Base-by-base conservation (phyloP, 1,284 basidiomycete genomes). In the Waitea zeae region DNA sequence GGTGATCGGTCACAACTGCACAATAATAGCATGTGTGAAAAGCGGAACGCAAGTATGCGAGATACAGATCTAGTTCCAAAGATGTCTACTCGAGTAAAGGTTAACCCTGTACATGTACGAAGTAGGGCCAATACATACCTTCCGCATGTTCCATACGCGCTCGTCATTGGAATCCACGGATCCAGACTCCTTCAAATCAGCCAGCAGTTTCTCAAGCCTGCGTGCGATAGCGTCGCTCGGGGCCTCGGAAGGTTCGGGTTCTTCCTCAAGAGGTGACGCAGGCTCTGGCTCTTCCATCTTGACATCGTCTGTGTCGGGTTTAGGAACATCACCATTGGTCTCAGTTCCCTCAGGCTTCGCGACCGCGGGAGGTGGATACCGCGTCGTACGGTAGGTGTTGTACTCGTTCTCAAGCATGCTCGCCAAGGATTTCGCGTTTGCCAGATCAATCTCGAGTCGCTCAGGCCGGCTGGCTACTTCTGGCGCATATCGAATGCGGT, bases 1-100 rank as follows among this genome's bases (percentile, higher is more conserved):
- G 59, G 62, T 89, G 88, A 58, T 92, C 81, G 51, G 77, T 81
- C 44, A 84, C 71, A 51, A 87, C 77, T 46, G 83, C 77, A 62
- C 90, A 96, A 60, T 96, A 96, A 59, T 90, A 96, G 68, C 92
- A 92, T 49, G 82, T 77, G 67, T 86, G 69, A 58, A 81, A 88
- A 35, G 78, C 82, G 50, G 70, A 65, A 46, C 87, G 79, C 48
- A 90, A 60, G 56, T 88, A 88, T 36, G 74, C 71, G 53, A 89
- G 62, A 53, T 86, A 84, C 53, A 89, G 56, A 60, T 92, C 87
- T 54, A 90, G 65, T 46, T 80, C 66, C 49, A 83, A 61, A 47
- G 70, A 66, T 49, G 67, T 66, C 78, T 84, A 24, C 32, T n/a
- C n/a, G n/a, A n/a, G n/a, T n/a, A n/a, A n/a, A n/a, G n/a, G n/a